These are phyloP conservation scores for Penicillium sp. DNA, from an alignment of 2,329 filamentous ascomycete genomes.

Conservation along the genomic window DNA sequence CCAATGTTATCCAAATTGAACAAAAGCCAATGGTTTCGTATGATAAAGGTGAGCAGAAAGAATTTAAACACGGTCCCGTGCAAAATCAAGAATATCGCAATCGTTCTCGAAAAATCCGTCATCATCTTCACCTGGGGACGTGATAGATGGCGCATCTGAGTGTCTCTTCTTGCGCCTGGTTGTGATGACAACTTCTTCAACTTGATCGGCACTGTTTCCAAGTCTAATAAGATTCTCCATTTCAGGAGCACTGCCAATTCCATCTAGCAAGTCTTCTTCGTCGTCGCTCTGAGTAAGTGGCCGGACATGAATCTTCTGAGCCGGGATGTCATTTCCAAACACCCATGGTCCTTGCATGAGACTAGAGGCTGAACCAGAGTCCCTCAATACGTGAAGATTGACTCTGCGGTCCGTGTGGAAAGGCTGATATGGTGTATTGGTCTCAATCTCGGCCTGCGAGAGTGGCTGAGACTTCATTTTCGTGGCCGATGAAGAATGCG, in stretches of 20 bases:
- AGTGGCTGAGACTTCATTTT: conserved; percentile 51
- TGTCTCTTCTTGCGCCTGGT: conserved; percentile 65
- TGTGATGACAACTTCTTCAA: conserved; percentile 77
- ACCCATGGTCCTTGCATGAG: conserved; percentile 43
- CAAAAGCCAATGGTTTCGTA: background rate
- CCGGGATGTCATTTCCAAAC: conserved; percentile 50
- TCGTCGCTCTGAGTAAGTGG: conserved; percentile 40
- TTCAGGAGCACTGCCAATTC: conserved; percentile 31
- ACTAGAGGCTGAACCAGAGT: conserved; percentile 39
- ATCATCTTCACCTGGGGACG: conserved; percentile 47
- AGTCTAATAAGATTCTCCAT: conserved; percentile 51
- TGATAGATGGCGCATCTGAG: conserved; percentile 19
- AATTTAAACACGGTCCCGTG: conserved; percentile 52
- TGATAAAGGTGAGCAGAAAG: background rate
- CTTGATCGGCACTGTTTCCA: conserved; percentile 52
- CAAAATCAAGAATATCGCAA: conserved; percentile 86
- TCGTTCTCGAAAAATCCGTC: conserved; percentile 89
- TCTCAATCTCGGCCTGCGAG: conserved; percentile 86
- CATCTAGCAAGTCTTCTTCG: conserved; percentile 28
- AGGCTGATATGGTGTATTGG: conserved; percentile 89
- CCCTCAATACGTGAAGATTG: conserved; percentile 64
- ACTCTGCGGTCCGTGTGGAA: conserved; percentile 91
- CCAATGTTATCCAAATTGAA: background rate
- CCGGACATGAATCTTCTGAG: conserved; percentile 45
- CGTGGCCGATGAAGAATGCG: conserved; percentile 42